A percentile compares a stretch with the other conserved stretches of the same genome.
Evolutionary conservation across 331 rosid genomes (phyloP).

Genomic region (Malus hybrid): DNA sequence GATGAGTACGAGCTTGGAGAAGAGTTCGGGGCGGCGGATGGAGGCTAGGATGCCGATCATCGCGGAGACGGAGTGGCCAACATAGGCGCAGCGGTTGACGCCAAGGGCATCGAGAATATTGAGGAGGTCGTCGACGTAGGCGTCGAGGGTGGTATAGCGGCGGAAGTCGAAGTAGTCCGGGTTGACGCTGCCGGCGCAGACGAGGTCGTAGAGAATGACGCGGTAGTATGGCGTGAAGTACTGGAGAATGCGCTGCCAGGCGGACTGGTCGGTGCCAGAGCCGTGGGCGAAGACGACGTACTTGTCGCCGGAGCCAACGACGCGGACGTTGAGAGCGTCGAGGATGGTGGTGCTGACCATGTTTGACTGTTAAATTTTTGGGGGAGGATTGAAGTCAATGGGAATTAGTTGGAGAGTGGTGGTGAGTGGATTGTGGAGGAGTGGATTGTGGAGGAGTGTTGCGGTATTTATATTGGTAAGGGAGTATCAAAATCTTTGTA

Average conservation of each 20-base stretch:
- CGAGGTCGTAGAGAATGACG: conserved; percentile 87
- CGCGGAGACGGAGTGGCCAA: conserved; percentile 97
- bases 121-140: conserved; percentile 86
- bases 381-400: neutral
- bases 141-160: conserved; percentile 80
- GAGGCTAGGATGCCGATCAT: conserved; percentile 91
- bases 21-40: conserved; percentile 84
- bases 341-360: conserved; percentile 31
- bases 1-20: conserved; percentile 80
- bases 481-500: neutral
- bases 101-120: conserved; percentile 57
- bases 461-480: conserved; percentile 1
- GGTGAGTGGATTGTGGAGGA: neutral
- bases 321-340: conserved; percentile 75
- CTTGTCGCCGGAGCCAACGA: conserved; percentile 64
- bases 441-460: neutral
- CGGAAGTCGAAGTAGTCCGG: conserved; percentile 84
- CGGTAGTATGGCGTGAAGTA: conserved; percentile 55
- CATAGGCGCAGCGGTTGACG: conserved; percentile 61
- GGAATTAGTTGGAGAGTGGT: neutral
- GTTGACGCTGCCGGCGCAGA: conserved; percentile 97
- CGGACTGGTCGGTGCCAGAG: conserved; percentile 92
- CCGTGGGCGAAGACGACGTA: conserved; percentile 77
- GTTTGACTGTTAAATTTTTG: neutral
- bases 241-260: conserved; percentile 84